Evolutionary conservation across 2,329 filamentous ascomycete species (phyloP).

Genomic region (Huntiella moniliformis): DNA sequence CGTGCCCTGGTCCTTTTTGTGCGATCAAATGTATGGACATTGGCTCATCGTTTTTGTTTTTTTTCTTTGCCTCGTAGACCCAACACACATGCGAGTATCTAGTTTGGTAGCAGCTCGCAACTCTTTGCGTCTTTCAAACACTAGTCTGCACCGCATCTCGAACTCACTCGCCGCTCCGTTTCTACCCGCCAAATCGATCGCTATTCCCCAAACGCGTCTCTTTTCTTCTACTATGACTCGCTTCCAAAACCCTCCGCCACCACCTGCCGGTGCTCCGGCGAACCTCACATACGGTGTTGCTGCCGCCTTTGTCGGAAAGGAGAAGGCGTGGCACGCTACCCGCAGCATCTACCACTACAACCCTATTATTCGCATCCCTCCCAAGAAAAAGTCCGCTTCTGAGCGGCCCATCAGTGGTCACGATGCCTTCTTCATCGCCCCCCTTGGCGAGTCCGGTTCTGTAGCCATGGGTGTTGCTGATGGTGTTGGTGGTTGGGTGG

Average conservation of each 20-base stretch:
- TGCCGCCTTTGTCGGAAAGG: slow-evolving; percentile 58
- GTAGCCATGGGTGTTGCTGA: slow-evolving; percentile 83
- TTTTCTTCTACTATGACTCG: slow-evolving; percentile 10
- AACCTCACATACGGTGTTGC: slow-evolving; percentile 50
- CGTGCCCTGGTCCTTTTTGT: slow-evolving; percentile 2
- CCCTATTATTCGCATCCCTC: slow-evolving; percentile 39
- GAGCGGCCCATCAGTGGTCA: slow-evolving; percentile 65
- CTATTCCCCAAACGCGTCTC: background rate
- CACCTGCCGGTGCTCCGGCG: slow-evolving; percentile 10
- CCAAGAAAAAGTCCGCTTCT: slow-evolving; percentile 32
- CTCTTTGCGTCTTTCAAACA: slow-evolving; percentile 12
- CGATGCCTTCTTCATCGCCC: slow-evolving; percentile 86
- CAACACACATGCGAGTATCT: slow-evolving; percentile 12
- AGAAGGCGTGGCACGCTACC: slow-evolving; percentile 46
- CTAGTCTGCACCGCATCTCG: slow-evolving; percentile 1
- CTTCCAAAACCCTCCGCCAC: slow-evolving; percentile 2
- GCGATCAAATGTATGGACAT: slow-evolving; percentile 10
- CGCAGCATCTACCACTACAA: slow-evolving; percentile 57
- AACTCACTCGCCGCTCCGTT: background rate
- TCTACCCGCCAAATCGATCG: background rate
- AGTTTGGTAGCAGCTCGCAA: slow-evolving; percentile 11
- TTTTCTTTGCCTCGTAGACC: slow-evolving; percentile 11
- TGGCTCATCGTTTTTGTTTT: slow-evolving; percentile 11
- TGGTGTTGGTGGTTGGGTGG: slow-evolving; percentile 87
- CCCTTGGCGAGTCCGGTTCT: slow-evolving; percentile 50